A percentile compares a stretch with the other conserved stretches of the same genome.
phyloP scores from a whole-genome alignment of 495 filamentous ascomycete genomes.

The Letharia lupina region DNA sequence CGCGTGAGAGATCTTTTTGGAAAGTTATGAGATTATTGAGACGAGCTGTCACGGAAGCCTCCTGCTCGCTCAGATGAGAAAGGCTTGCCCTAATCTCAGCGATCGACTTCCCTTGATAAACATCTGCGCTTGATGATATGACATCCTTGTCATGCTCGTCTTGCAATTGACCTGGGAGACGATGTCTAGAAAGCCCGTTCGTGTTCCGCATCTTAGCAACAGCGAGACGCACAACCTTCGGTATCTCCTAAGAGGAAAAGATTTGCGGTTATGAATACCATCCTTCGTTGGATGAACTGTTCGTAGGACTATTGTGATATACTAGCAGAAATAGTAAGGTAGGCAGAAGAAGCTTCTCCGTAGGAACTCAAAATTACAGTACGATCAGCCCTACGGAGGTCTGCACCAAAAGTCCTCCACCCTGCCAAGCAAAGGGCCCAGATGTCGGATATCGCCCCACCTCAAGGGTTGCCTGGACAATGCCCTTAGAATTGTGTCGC shows the following conservation, averaged over 20 bases:
- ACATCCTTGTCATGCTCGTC: neutral
- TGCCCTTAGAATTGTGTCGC: too few species aligned
- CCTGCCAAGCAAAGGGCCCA: too few species aligned
- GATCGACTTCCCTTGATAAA: conserved; percentile 52
- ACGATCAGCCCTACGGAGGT: too few species aligned
- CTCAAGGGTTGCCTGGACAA: too few species aligned
- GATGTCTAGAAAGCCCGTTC: neutral
- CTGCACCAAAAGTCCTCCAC: too few species aligned
- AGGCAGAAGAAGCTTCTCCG: too few species aligned
- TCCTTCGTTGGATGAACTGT: neutral
- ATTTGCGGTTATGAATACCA: neutral
- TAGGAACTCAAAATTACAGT: too few species aligned
- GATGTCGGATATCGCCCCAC: too few species aligned
- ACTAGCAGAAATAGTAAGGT: too few species aligned
- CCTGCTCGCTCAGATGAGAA: conserved; percentile 62
- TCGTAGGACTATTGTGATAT: neutral
- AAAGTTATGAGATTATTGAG: conserved; percentile 69
- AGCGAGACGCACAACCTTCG: neutral
- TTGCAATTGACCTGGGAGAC: neutral
- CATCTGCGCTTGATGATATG: neutral
- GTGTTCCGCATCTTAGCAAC: neutral
- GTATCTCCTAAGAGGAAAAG: neutral
- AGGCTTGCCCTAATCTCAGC: conserved; percentile 72
- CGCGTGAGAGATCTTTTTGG: conserved; percentile 74
- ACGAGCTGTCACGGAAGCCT: conserved; percentile 61